Evolutionary conservation across 768 basidiomycete genomes (phyloP), one percentile per base, ranked within the genome.

Genomic region (Candolleomyces eurysporus): DNA sequence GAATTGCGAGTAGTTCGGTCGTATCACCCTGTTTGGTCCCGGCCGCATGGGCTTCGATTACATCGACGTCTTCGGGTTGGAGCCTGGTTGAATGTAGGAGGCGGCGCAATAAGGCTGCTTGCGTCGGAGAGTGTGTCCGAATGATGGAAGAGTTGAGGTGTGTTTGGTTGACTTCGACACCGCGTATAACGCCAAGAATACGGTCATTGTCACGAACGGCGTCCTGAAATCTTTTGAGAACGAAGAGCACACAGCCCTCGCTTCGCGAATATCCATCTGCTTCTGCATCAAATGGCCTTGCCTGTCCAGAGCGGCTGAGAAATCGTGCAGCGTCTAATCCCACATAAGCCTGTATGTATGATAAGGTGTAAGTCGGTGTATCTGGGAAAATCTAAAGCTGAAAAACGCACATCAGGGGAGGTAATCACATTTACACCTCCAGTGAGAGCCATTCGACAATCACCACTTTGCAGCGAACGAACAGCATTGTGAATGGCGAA

Each of bases 1-100:
- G 79, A 60, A 91, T 82, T 52, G 86, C 85, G 61, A 83, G 81
- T 42, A 91, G 66, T 67, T 91, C 91, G 64, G 74, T 79, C 1
- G 83, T 80, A 70, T 91, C 90, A 8, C 90, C 90, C 2, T 84
- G 85, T 66, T 86, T 86, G 0, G 90, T 86, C 0, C 85, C 91
- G 1, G 90, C 88, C 1, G 88, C 90, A 68, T 92, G 90, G 3
- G 88, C 88, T 68, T 92, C 91, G 21, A 88, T 79, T 22, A 90
- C 82, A 62, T 80, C 84, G 57, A 92, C 73, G 3, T 81, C 76
- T 42, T 65, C 65, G 0, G 84, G 73, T 45, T 73, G 69, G 11
- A 88, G 67, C 4, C 79, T 78, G 17, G 85, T 73, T 46, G 71
- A 73, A 14, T 72, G 66, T 14, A 89, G 70, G 21, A 88, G 70